phyloP scores from a whole-genome alignment of 805 yeast genomes.

The Cyberlindnera mycetangii region DNA sequence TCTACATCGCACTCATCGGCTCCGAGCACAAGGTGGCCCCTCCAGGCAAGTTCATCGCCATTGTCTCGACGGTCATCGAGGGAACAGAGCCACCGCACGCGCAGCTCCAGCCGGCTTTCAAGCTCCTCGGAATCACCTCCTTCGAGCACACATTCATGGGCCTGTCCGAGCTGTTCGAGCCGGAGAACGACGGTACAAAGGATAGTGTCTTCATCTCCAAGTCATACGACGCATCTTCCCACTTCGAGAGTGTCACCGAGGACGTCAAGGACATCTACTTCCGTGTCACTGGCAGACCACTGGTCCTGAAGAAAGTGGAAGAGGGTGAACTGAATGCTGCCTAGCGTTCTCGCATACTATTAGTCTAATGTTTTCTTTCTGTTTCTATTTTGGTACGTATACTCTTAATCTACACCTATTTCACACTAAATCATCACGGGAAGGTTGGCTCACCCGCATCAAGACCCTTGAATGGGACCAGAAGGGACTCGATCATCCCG shows the following conservation, averaged over 20 bases:
- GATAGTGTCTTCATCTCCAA: conserved; percentile 80
- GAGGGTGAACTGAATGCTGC: conserved; percentile 29
- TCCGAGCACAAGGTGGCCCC: conserved; percentile 88
- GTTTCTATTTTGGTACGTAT: too few species aligned
- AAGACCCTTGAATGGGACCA: conserved; percentile 8
- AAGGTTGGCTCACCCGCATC: neutral
- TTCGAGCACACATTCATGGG: conserved; percentile 70
- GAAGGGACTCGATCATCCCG: conserved; percentile 14
- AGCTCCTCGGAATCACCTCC: conserved; percentile 71
- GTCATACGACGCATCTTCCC: conserved; percentile 92
- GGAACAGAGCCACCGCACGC: conserved; percentile 92
- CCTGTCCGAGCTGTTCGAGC: conserved; percentile 86
- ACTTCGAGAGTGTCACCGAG: conserved; percentile 94
- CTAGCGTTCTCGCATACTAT: neutral
- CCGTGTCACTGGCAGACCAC: conserved; percentile 88
- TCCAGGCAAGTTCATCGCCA: conserved; percentile 86
- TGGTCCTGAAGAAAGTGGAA: conserved; percentile 39
- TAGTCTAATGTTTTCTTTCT: too few species aligned
- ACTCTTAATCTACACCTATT: too few species aligned
- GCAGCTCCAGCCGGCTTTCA: conserved; percentile 92
- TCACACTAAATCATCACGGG: neutral
- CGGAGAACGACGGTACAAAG: conserved; percentile 74
- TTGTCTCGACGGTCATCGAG: conserved; percentile 90
- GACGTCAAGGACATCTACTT: conserved; percentile 93
- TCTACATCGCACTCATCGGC: conserved; percentile 88